These are phyloP conservation scores for Alternaria infectoria DNA, from an alignment of 2,329 filamentous ascomycete species.

Conservation along the genomic window DNA sequence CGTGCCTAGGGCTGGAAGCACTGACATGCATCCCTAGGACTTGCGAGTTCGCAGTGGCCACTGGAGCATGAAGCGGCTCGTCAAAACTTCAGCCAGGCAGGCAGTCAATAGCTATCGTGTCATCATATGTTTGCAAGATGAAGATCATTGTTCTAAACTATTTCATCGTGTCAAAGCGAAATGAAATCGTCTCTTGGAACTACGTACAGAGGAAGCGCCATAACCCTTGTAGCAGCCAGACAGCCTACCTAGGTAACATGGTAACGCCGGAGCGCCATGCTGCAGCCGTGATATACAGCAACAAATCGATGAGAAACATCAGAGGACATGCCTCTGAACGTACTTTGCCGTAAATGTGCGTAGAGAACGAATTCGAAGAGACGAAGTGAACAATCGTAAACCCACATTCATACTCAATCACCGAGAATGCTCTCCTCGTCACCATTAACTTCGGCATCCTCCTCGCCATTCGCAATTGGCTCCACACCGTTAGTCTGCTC, in stretches of 20 bases:
- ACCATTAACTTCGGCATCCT: slow-evolving; percentile 30
- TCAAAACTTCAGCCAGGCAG: neutral
- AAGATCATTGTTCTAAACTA: neutral
- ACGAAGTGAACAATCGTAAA: neutral
- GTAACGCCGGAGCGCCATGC: slow-evolving; percentile 18
- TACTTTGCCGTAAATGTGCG: neutral
- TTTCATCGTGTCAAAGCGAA: neutral
- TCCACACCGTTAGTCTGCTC: slow-evolving; percentile 51
- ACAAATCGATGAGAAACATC: neutral
- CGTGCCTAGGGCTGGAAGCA: neutral
- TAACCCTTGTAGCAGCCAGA: neutral
- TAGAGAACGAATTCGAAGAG: neutral
- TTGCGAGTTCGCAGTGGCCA: neutral
- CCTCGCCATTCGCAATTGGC: slow-evolving; percentile 36
- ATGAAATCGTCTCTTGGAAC: neutral
- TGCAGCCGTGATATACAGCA: slow-evolving; percentile 4
- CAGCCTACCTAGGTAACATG: neutral
- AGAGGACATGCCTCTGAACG: neutral
- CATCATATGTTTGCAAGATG: neutral
- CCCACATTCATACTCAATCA: slow-evolving; percentile 33
- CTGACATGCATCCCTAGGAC: neutral
- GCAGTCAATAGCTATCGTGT: neutral
- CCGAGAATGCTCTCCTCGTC: slow-evolving; percentile 54
- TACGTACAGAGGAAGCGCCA: neutral
- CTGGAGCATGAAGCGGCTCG: neutral